phyloP scores from a whole-genome alignment of 2,329 filamentous ascomycete genomes.

The Basipetospora sp. region DNA sequence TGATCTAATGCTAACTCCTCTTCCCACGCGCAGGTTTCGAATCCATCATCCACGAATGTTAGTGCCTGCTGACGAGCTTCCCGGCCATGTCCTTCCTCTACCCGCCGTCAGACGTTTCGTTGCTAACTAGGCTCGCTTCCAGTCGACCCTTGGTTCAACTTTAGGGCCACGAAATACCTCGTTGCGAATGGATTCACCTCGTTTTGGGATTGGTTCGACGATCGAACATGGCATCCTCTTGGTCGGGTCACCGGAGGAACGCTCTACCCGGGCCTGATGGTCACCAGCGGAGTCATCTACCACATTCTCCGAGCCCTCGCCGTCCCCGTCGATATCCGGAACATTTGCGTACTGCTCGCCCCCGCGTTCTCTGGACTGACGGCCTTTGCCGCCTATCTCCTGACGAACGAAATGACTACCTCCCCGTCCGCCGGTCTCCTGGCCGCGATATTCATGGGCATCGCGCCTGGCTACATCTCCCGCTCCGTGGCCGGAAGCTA shows the following conservation, averaged over 20 bases:
- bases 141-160: slow-evolving; percentile 99
- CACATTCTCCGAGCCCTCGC: slow-evolving; percentile 78
- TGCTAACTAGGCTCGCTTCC: slow-evolving; percentile 11
- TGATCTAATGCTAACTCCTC: too few relatives aligned
- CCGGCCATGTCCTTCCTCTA: slow-evolving; percentile 5
- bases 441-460: slow-evolving; percentile 92
- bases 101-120: slow-evolving; percentile 6
- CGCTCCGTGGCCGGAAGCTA: slow-evolving; percentile 95
- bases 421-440: slow-evolving; percentile 88
- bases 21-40: slow-evolving; percentile 60
- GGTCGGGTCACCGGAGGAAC: slow-evolving; percentile 96
- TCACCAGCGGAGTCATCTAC: slow-evolving; percentile 94
- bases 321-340: slow-evolving; percentile 91
- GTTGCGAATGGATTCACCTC: slow-evolving; percentile 94
- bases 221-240: slow-evolving; percentile 98
- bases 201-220: slow-evolving; percentile 99
- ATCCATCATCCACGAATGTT: slow-evolving; percentile 99
- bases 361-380: slow-evolving; percentile 90
- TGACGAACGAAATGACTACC: slow-evolving; percentile 95
- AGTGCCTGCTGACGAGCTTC: slow-evolving; percentile 29
- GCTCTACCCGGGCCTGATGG: slow-evolving; percentile 97
- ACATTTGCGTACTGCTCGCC: slow-evolving; percentile 93
- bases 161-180: slow-evolving; percentile 93
- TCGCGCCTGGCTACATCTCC: slow-evolving; percentile 92
- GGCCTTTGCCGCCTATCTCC: slow-evolving; percentile 79